A percentile compares a stretch with the other conserved stretches of the same genome.
phyloP scores from a whole-genome alignment of 2,329 filamentous ascomycete species.

The Trichoderma sp. region DNA sequence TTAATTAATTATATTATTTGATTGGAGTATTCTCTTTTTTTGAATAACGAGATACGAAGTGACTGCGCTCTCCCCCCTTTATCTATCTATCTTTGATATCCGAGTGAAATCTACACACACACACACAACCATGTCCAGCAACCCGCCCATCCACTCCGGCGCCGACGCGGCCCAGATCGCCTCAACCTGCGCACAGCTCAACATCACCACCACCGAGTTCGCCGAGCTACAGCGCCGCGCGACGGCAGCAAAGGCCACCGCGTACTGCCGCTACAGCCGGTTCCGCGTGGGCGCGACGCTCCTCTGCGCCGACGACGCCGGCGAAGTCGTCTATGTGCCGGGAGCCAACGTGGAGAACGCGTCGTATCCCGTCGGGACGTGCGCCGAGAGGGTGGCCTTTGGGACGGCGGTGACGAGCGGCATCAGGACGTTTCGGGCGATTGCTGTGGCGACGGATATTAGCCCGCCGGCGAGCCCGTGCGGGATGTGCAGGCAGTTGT shows the following conservation, averaged over 20 bases:
- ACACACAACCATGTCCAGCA: constrained; percentile 1
- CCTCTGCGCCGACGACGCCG: constrained; percentile 48
- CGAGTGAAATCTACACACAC: neutral
- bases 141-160: constrained; percentile 27
- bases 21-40: neutral
- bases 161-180: constrained; percentile 30
- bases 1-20: neutral
- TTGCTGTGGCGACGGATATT: constrained; percentile 84
- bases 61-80: neutral
- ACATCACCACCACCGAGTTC: constrained; percentile 64
- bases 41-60: neutral
- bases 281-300: constrained; percentile 88
- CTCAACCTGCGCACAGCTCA: constrained; percentile 34
- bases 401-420: constrained; percentile 70
- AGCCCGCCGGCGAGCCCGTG: constrained; percentile 71
- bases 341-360: constrained; percentile 95
- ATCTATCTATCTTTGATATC: neutral
- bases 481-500: constrained; percentile 96
- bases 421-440: constrained; percentile 63
- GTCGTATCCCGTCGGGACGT: constrained; percentile 89
- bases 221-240: constrained; percentile 60
- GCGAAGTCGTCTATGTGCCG: constrained; percentile 23
- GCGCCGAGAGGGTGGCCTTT: constrained; percentile 88
- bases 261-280: constrained; percentile 90
- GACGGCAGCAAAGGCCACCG: constrained; percentile 68